Evolutionary conservation across 148 eudicot species (phyloP).

Genomic region (Rhododendron vialii): DNA sequence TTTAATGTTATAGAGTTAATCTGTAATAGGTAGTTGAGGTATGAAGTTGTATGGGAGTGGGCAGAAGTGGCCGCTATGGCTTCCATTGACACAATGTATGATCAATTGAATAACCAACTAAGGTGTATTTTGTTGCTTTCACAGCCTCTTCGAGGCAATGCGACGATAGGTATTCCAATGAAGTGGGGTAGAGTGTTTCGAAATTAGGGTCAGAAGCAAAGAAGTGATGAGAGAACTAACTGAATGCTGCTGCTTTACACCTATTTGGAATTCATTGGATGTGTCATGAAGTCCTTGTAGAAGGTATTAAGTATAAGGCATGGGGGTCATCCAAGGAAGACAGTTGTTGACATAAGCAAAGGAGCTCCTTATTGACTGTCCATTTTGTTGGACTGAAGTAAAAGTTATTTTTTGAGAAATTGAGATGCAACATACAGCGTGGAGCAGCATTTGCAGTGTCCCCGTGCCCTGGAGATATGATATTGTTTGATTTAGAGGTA

Average conservation of each 20-base stretch:
- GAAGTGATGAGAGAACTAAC: neutral
- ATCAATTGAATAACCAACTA: neutral
- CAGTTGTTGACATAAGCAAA: neutral
- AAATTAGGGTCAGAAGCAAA: neutral
- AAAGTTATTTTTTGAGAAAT: neutral
- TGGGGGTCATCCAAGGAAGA: neutral
- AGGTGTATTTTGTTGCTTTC: neutral
- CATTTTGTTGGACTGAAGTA: neutral
- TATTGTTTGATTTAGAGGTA: too few species aligned
- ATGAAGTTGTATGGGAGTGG: neutral
- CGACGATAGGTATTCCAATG: neutral
- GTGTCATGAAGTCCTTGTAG: neutral
- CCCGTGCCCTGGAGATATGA: neutral
- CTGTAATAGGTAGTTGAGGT: neutral
- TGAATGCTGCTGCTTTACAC: neutral
- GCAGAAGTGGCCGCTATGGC: neutral
- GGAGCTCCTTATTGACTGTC: neutral
- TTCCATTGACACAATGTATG: neutral
- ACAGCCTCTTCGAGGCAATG: neutral
- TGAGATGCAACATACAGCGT: neutral
- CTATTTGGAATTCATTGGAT: neutral
- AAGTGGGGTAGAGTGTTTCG: neutral
- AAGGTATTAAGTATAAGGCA: neutral
- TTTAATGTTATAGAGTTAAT: neutral
- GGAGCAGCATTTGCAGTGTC: neutral